phyloP scores from a whole-genome alignment of 495 filamentous ascomycete genomes.

The Mycothermus thermophilus region DNA sequence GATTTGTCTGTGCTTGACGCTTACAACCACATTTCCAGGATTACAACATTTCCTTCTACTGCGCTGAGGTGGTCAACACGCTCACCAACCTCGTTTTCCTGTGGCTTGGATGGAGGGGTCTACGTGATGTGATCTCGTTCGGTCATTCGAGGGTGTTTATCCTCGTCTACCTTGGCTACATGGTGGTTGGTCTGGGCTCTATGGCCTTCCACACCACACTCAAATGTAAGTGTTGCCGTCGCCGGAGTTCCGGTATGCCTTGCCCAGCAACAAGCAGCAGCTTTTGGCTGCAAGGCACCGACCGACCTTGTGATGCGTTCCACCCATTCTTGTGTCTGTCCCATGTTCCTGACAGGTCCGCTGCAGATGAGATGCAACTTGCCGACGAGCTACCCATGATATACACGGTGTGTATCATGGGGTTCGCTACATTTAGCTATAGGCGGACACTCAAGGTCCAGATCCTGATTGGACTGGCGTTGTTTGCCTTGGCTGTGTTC shows the following conservation, averaged over 20 bases:
- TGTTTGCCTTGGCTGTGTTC: constrained; percentile 53
- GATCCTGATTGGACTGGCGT: constrained; percentile 42
- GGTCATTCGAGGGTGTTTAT: constrained; percentile 60
- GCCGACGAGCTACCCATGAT: constrained; percentile 97
- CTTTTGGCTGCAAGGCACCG: too few species aligned
- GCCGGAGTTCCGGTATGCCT: not conserved
- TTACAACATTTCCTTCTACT: constrained; percentile 36
- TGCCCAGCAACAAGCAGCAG: too few species aligned
- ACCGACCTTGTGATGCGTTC: not conserved
- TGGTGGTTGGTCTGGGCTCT: constrained; percentile 67
- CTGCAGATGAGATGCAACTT: constrained; percentile 86
- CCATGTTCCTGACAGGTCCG: not conserved
- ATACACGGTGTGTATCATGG: constrained; percentile 84
- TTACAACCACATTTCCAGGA: constrained; percentile 16
- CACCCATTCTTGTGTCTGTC: not conserved
- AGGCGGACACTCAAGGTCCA: constrained; percentile 41
- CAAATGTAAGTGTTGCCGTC: constrained; percentile 46
- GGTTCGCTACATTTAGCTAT: constrained; percentile 74
- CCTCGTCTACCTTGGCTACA: constrained; percentile 57
- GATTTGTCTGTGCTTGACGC: not conserved
- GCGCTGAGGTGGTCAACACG: constrained; percentile 38
- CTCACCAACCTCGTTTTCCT: constrained; percentile 74
- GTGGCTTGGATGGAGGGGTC: constrained; percentile 55
- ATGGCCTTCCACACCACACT: constrained; percentile 73
- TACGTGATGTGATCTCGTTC: constrained; percentile 54